These are phyloP conservation scores for Bondarzewia mesenterica DNA, from an alignment of 1,284 basidiomycete species.

Conservation along the genomic window DNA sequence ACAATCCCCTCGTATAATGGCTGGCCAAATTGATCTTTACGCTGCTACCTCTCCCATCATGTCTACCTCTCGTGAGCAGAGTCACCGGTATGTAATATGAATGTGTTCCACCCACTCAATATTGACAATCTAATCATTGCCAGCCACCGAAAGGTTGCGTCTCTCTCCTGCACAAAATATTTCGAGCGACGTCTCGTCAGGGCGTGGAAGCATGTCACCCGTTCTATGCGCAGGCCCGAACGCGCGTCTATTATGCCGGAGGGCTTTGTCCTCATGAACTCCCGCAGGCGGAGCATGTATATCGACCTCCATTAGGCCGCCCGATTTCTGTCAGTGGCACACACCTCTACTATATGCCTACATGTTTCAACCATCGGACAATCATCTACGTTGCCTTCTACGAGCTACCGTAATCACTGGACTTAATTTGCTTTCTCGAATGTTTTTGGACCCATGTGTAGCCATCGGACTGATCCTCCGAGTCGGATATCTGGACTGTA, in stretches of 20 bases:
- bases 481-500: no score
- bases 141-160: background rate
- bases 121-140: background rate
- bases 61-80: background rate
- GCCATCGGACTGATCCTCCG: no score
- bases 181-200: conserved; percentile 49
- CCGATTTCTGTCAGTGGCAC: no score
- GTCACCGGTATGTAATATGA: background rate
- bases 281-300: conserved; percentile 39
- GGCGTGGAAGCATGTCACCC: conserved; percentile 55
- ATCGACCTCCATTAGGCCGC: no score
- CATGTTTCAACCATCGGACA: no score
- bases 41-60: background rate
- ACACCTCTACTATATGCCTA: no score
- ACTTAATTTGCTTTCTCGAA: no score
- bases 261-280: conserved; percentile 53
- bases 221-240: conserved; percentile 38
- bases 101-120: background rate
- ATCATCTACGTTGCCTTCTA: no score
- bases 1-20: background rate
- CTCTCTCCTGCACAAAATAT: conserved; percentile 34
- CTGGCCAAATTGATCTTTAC: background rate
- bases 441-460: no score
- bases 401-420: no score
- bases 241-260: conserved; percentile 45